Base-by-base conservation (phyloP, 495 filamentous ascomycete genomes). In the Aspergillus coremiiformis region DNA sequence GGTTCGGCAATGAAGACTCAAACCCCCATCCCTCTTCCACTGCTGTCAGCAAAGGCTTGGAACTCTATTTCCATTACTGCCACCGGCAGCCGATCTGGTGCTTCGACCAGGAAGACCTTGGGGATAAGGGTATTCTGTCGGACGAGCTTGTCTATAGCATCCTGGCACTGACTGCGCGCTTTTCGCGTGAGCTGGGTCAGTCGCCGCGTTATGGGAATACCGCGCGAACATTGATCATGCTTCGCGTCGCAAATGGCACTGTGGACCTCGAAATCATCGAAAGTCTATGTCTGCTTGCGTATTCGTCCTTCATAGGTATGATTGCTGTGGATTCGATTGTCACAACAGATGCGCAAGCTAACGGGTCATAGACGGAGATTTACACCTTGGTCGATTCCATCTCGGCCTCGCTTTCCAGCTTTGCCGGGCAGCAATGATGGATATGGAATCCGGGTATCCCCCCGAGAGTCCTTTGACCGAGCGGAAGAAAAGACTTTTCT, bases 81-180 rank as follows among this genome's bases (percentile, higher is more conserved):
- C 72, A 76, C 51, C 57, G 73, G 39, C 73, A 76, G 43, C 73
- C 73, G 12, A 68, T 76, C 33, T 76, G 73, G 73, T 74, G 72
- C 42, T 70, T 76, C 41, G 69, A 75, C 29, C 63, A 66, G 1
- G 67, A 75, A 45, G 70, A 75, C 35, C 58, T 74, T 15, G 65
- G 59, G 12, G 66, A 73, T n/a, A 56, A 61, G 17, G 64, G 60
- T 22, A 62, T 54, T 20, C 53, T 70, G 5, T 64, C 69, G 0
- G 68, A 76, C 20, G 73, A 76, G 45, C 66, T 76, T 0, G 58
- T 68, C 26, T 75, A 64, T 44, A 71, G 70, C 19, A 67, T 76
- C 19, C 58, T 76, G 2, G 68, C 70, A 5, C 52, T 76, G 42
- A 73, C 71, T 0, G 59, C 67, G 3, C 65, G 73, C 0, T 76